Evolutionary conservation across 2,329 filamentous ascomycete species (phyloP), one percentile per base, ranked within the genome.

Genomic region (Blumeria hordei): DNA sequence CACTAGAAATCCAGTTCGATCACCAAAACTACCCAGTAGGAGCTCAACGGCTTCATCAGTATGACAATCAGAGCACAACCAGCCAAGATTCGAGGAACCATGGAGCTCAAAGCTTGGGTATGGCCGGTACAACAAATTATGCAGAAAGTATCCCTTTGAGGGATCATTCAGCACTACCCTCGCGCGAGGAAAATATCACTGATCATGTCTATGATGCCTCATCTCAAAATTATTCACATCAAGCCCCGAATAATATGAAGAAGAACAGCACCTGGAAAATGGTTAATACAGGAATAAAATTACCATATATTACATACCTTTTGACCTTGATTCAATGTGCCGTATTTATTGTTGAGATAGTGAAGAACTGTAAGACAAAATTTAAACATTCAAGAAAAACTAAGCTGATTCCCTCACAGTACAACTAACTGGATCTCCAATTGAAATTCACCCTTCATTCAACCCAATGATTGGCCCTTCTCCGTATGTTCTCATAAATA

Each of bases 381-480:
- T 35, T 57, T 54, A 49, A 55, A 53, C 21, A 28, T 4, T 57
- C 62, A 56, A 60, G 51, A 37, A 14, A 53, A 28, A 8, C 11
- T 59, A 8, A 33, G 37, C 33, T 45, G 18, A 47, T 11, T 33
- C 32, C 18, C 4, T 14, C 6, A 14, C 41, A 88, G 84, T 74
- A 54, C 74, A 83, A 61, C 70, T 88, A 34, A 95, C 90, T 0
- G 84, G 84, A 55, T 82, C 83, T 0, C 64, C 65, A 1, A 67
- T 66, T 55, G 60, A 63, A 60, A 64, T 65, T 21, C 77, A 90
- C 55, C 92, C 92, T 1, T 75, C 74, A 14, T 94, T 98, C 71
- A 98, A 96, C 69, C 84, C 85, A 57, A 94, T 98, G 87, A 94
- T 98, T 64, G 92, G 92, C 0, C 92, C 92, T 0, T 94, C 88